Conservation (phyloP, 1,284 basidiomycete genomes). For the Leccinum pachyderme region DNA sequence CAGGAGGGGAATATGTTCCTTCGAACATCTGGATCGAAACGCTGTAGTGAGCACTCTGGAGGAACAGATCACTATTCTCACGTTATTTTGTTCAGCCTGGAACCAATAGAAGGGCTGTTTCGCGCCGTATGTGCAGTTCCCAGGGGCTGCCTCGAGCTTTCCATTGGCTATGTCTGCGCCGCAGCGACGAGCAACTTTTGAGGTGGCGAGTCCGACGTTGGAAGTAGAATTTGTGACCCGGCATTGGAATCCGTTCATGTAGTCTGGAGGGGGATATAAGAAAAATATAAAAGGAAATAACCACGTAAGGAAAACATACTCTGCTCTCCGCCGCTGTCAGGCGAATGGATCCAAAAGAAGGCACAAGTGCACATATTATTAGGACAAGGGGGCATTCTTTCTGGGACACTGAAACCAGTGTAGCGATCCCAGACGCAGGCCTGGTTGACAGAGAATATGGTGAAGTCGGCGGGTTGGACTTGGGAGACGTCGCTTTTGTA, state of each 20-base stretch:
- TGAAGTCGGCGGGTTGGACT: constrained; percentile 64
- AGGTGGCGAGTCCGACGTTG: constrained; percentile 47
- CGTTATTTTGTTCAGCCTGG: constrained; percentile 58
- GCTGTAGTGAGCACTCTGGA: neutral
- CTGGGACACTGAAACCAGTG: constrained; percentile 65
- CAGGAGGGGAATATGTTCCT: constrained; percentile 41
- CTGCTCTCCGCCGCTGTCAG: constrained; percentile 46
- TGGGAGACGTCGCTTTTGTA: constrained; percentile 58
- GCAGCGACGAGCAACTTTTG: constrained; percentile 56
- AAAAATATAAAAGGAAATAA: neutral
- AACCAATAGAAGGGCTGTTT: constrained; percentile 68
- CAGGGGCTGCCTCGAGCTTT: constrained; percentile 41
- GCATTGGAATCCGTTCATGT: constrained; percentile 78
- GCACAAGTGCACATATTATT: constrained; percentile 64
- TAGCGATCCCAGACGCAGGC: constrained; percentile 68
- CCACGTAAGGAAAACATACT: constrained; percentile 33
- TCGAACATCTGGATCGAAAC: constrained; percentile 39
- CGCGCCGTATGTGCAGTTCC: constrained; percentile 67
- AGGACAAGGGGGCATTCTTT: constrained; percentile 65
- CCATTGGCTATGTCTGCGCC: constrained; percentile 49
- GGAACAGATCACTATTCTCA: constrained; percentile 20
- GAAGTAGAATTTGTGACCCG: constrained; percentile 57
- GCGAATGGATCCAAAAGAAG: constrained; percentile 71
- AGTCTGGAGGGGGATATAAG: constrained; percentile 39
- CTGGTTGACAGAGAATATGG: constrained; percentile 72